A percentile compares a stretch with the other conserved stretches of the same genome.
phyloP scores from a whole-genome alignment of 2,329 filamentous ascomycete species.

The Colletotrichum endophyticum region DNA sequence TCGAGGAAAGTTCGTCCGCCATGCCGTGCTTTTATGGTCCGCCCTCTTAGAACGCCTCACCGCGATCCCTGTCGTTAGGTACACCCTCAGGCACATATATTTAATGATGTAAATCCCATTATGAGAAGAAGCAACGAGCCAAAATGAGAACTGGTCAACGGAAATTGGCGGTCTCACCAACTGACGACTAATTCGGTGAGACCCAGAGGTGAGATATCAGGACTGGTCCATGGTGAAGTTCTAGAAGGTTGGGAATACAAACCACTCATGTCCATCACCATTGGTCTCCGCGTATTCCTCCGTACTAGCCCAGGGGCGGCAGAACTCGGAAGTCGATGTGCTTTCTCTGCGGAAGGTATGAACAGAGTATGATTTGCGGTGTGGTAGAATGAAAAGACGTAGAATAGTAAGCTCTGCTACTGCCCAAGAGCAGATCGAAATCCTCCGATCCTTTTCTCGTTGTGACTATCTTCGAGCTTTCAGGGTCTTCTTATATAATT shows the following conservation, averaged over 20 bases:
- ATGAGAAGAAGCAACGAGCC: background rate
- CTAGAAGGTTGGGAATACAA: background rate
- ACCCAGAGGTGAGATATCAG: rapidly evolving
- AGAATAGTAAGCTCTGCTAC: background rate
- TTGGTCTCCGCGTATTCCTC: background rate
- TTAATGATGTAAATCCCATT: background rate
- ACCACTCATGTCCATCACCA: background rate
- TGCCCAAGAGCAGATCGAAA: too few relatives aligned
- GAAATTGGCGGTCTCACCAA: too few relatives aligned
- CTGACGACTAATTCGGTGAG: too few relatives aligned
- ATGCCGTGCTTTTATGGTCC: rapidly evolving
- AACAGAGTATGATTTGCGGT: rapidly evolving
- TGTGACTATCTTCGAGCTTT: rapidly evolving
- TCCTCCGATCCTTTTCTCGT: background rate
- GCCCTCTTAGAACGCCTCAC: background rate
- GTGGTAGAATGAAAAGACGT: rapidly evolving
- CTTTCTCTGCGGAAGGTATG: background rate
- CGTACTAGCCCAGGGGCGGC: rapidly evolving
- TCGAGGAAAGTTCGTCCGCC: background rate
- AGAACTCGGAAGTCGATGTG: background rate
- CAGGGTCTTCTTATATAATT: rapidly evolving
- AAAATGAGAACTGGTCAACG: too few relatives aligned
- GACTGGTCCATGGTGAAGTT: background rate
- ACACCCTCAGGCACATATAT: background rate
- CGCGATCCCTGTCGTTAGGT: background rate